Evolutionary conservation across 331 rosid species (phyloP).

Genomic region (Quercus lobata): DNA sequence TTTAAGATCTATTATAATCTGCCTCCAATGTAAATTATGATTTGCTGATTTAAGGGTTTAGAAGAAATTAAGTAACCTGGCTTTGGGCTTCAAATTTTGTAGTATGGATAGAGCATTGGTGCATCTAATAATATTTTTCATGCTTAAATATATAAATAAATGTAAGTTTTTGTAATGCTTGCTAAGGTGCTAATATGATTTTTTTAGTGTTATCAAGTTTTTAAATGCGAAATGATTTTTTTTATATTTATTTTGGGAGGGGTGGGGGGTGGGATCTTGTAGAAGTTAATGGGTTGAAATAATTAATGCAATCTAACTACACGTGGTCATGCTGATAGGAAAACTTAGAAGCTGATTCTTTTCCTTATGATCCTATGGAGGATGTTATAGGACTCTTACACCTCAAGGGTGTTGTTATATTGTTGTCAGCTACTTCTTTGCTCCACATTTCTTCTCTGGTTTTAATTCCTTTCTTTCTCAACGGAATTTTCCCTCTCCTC

Average conservation of each 20-base stretch:
- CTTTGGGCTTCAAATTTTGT: background rate
- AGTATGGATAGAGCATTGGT: background rate
- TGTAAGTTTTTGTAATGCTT: too few species aligned
- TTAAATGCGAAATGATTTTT: background rate
- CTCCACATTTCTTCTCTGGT: background rate
- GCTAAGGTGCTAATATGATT: background rate
- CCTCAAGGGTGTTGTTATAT: background rate
- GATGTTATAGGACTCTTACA: background rate
- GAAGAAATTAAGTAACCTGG: background rate
- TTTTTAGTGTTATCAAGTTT: background rate
- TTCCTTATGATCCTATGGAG: background rate
- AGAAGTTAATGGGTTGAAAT: too few species aligned
- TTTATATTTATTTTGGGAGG: background rate
- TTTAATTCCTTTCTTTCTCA: too few species aligned
- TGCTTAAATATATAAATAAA: too few species aligned
- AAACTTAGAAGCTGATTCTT: background rate
- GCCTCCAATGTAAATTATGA: background rate
- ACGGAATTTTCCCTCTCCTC: too few species aligned
- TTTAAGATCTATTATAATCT: background rate
- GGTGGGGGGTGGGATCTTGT: background rate
- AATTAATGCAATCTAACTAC: background rate
- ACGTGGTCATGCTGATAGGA: background rate
- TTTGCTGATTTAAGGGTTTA: background rate
- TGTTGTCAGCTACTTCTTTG: background rate
- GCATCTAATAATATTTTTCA: background rate